Evolutionary conservation across 441 rosid species (phyloP).

Genomic region (Mallotus repandus): DNA sequence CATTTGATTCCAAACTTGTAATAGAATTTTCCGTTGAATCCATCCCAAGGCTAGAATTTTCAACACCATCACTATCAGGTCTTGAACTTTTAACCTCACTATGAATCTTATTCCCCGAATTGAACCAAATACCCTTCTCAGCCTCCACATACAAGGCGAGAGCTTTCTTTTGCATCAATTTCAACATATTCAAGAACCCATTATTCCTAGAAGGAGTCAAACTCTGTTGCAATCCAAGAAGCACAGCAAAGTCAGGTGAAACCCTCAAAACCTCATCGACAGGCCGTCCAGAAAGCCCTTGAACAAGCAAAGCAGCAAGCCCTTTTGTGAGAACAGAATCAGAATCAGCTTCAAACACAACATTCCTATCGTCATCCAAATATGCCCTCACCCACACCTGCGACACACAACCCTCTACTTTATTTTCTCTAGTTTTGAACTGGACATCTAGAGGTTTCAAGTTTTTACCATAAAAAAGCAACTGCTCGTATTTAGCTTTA

Average conservation of each 20-base stretch:
- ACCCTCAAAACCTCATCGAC: constrained; percentile 69
- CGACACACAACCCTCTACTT: constrained; percentile 89
- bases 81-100: constrained; percentile 13
- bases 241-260: constrained; percentile 75
- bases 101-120: background rate
- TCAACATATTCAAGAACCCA: constrained; percentile 86
- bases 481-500: constrained; percentile 80
- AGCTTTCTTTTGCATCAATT: constrained; percentile 86
- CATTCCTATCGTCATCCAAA: constrained; percentile 52
- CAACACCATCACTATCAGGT: constrained; percentile 14
- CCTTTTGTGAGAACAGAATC: constrained; percentile 85
- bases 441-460: constrained; percentile 61
- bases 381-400: constrained; percentile 92
- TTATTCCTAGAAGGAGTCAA: constrained; percentile 81
- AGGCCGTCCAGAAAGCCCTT: constrained; percentile 71
- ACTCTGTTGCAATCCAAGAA: constrained; percentile 82
- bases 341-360: constrained; percentile 78
- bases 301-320: constrained; percentile 75
- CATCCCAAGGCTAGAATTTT: constrained; percentile 9
- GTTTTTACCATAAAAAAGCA: constrained; percentile 75
- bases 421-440: constrained; percentile 71
- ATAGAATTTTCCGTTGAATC: constrained; percentile 5
- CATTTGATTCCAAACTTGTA: constrained; percentile 20
- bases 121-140: constrained; percentile 23
- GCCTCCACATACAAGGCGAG: constrained; percentile 43